Evolutionary conservation across 164 flowering plant genomes (phyloP), one percentile per base, ranked within the genome.

Genomic region (Hamamelis virginiana): DNA sequence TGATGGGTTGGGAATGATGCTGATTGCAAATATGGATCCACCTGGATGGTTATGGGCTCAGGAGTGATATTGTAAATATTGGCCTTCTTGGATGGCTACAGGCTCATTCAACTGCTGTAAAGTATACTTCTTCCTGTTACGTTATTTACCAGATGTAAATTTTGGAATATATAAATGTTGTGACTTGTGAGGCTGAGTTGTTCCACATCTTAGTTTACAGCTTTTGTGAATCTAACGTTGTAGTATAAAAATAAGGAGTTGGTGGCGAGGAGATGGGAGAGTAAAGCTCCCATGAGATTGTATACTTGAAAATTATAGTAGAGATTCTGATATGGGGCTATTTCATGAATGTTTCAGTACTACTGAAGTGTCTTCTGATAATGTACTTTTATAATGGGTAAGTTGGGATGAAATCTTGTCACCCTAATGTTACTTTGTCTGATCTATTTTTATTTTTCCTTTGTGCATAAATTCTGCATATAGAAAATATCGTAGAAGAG

Each of bases 1-100:
- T 89, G 74, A 85, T 87, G 94, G 89, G 91, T 43, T 87, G 94
- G 91, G 81, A 85, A 63, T 81, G 67, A 81, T 26, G 12, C 67
- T 26, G 44, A 41, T 41, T 53, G 25, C 68, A 15, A 56, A n/a
- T 27, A n/a, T 51, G 1, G 5, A 9, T 69, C 50, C 56, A 44
- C 50, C 21, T 47, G 21, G 61, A 65, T 55, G 53, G 50, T 9
- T 1, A 26, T 19, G 57, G 26, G 55, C 59, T 67, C 12, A 12
- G 26, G 9, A 26, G 9, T 13, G 13, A 55, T 55, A 55, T 4
- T 59, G 33, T 68, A 21, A 53, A 16, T 27, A n/a, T 51, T 3
- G 6, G 15, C 63, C 46, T 50, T 27, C 43, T 21, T 21, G 16
- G 60, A 64, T 27, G 50, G 44, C 15, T 6, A 18, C 10, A 38